These are phyloP conservation scores for Westerdykella aurantiaca DNA, from an alignment of 2,329 filamentous ascomycete genomes.

Conservation along the genomic window DNA sequence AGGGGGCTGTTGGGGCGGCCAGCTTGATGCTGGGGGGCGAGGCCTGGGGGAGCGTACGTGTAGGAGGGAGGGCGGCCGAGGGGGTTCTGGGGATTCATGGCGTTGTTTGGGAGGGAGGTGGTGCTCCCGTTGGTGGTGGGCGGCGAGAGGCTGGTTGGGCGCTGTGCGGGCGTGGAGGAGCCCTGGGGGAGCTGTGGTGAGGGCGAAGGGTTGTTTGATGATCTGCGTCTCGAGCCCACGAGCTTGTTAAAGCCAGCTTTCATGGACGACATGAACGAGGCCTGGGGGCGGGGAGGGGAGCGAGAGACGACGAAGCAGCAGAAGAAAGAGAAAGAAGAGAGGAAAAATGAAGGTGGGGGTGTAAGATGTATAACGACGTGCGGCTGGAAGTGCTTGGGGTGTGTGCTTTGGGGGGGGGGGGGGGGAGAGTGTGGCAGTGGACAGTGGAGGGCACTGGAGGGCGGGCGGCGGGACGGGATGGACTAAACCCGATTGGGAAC, in stretches of 20 bases:
- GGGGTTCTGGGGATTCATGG: slow-evolving; percentile 52
- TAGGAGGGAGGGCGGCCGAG: slow-evolving; percentile 60
- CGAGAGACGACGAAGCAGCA: slow-evolving; percentile 8
- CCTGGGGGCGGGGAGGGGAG: no score
- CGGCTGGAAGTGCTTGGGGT: slow-evolving; percentile 19
- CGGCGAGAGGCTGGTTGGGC: slow-evolving; percentile 37
- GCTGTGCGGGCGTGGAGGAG: slow-evolving; percentile 35
- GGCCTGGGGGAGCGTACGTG: slow-evolving; percentile 46
- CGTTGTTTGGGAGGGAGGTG: slow-evolving; percentile 31
- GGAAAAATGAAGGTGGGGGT: slow-evolving; percentile 9
- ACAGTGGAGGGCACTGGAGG: background rate
- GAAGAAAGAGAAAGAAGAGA: slow-evolving; percentile 11
- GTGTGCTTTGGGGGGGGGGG: slow-evolving; percentile 2
- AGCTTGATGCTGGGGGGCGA: slow-evolving; percentile 29
- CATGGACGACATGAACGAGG: slow-evolving; percentile 64
- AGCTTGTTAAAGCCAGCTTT: slow-evolving; percentile 74
- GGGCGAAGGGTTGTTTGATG: slow-evolving; percentile 48
- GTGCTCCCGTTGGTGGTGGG: slow-evolving; percentile 36
- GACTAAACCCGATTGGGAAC: background rate
- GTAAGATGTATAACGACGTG: slow-evolving; percentile 23
- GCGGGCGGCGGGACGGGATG: slow-evolving; percentile 1
- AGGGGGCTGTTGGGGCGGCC: slow-evolving; percentile 50
- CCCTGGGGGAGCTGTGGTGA: slow-evolving; percentile 15
- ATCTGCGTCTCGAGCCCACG: slow-evolving; percentile 74
- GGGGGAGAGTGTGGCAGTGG: background rate